Base-by-base conservation (phyloP, 2,329 filamentous ascomycete genomes). In the Scleromitrula shiraiana region DNA sequence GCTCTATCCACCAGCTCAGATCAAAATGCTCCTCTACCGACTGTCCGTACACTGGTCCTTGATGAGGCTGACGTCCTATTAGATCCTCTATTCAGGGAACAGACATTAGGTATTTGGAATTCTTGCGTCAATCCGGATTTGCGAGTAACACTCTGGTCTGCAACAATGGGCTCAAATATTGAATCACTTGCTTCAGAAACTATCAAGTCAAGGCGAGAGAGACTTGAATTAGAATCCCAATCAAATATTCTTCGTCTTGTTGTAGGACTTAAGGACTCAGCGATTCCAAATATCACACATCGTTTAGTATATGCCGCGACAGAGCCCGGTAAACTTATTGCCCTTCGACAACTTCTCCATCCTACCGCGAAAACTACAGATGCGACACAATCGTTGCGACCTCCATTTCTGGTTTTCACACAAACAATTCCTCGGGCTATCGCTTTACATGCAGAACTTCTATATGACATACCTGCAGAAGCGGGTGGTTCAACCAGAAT, bases 21-120 rank as follows among this genome's bases (percentile, higher is more conserved):
- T 10, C 63, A 67, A 53, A 45, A 72, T 61, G 67, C 71, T 26
- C 68, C 73, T 5, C 67, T 95, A 5, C 79, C 86, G 0, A 76
- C 78, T 1, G 82, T 96, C 4, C 75, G 76, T 37, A 81, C 81
- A 42, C 70, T 98, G 15, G 76, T 97, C 29, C 73, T 98, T 2
- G 93, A 98, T 62, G 93, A 98, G 71, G 93, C 89, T 1, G 93
- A 98, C 65, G 89, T 97, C 12, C 82, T 98, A 5, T 77, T 98
- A 9, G 90, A 97, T 59, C 83, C 86, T 14, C 73, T 96, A 5
- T 98, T 98, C 71, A 79, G 86, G 49, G 85, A 93, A 19, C 89
- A 96, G 65, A 96, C 89, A 0, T 72, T 94, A 30, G 76, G 77
- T 4, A 82, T 97, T 53, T 96, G 90, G 89, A 77, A 79, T 35